phyloP scores from a whole-genome alignment of 192 early-diverging fungal species.

The Linnemannia schmuckeri region DNA sequence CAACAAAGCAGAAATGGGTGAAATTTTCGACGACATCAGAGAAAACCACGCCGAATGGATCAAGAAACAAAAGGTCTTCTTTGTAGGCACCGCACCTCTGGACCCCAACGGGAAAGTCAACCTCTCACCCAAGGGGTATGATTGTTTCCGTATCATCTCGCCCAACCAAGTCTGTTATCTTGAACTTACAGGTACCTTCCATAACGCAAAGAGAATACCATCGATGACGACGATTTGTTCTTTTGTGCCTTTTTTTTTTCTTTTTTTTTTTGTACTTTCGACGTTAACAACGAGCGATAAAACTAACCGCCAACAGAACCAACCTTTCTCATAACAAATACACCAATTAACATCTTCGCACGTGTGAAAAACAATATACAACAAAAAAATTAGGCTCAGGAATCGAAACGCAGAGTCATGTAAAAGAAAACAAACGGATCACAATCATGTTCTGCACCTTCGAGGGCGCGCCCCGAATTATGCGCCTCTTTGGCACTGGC shows the following conservation, averaged over 20 bases:
- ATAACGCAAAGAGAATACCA: too few species aligned
- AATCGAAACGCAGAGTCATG: conserved; percentile 70
- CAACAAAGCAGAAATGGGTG: conserved; percentile 48
- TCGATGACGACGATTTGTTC: background rate
- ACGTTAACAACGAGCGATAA: background rate
- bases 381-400: conserved; percentile 41
- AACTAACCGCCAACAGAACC: too few species aligned
- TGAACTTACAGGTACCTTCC: conserved; percentile 41
- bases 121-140: conserved; percentile 69
- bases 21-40: conserved; percentile 57
- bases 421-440: conserved; percentile 71
- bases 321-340: too few species aligned
- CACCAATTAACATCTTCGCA: background rate
- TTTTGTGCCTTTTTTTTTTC: background rate
- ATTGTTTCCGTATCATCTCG: conserved; percentile 59
- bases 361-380: background rate
- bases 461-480: conserved; percentile 72
- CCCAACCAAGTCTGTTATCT: conserved; percentile 51
- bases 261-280: background rate
- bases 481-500: conserved; percentile 68
- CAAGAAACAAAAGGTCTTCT: conserved; percentile 66
- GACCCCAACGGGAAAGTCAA: conserved; percentile 63
- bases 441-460: conserved; percentile 77
- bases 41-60: conserved; percentile 62
- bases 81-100: conserved; percentile 66